Percentiles rank a stretch among this genome's conserved stretches.
Evolutionary conservation across 345 rosid genomes (phyloP).

Genomic region (Eucalyptus albens): DNA sequence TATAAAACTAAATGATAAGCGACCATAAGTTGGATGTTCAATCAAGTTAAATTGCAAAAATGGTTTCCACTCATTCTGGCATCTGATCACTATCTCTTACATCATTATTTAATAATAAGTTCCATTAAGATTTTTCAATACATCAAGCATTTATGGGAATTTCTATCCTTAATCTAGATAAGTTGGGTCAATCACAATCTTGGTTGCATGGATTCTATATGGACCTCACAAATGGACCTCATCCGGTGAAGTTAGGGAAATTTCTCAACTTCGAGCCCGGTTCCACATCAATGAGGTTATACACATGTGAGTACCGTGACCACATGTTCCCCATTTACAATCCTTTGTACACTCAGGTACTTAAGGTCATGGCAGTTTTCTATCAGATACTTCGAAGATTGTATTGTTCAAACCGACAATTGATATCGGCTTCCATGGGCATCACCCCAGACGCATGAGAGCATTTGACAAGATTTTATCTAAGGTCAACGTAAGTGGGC

Average conservation of each 20-base stretch:
- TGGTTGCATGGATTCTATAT: not conserved
- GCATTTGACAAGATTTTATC: not conserved
- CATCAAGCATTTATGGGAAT: not conserved
- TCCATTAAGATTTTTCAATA: not conserved
- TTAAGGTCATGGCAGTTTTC: no score
- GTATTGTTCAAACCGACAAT: not conserved
- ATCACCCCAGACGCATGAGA: not conserved
- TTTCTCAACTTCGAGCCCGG: not conserved
- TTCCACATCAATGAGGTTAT: not conserved
- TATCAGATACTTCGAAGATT: not conserved
- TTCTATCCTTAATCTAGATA: not conserved
- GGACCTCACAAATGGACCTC: not conserved
- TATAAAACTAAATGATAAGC: not conserved
- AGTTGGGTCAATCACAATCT: not conserved
- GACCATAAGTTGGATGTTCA: not conserved
- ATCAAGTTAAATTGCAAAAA: not conserved
- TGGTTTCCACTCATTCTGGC: not conserved
- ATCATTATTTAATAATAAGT: not conserved
- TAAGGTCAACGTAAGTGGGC: not conserved
- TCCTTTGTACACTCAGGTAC: accelerated
- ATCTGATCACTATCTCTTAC: not conserved
- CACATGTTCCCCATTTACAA: not conserved
- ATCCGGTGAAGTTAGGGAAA: not conserved
- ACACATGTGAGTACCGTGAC: not conserved
- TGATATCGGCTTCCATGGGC: not conserved